Percentiles rank a stretch among this genome's conserved stretches.
These are phyloP conservation scores for Exophiala sideris DNA, from an alignment of 2,329 filamentous ascomycete genomes.

Conservation along the genomic window DNA sequence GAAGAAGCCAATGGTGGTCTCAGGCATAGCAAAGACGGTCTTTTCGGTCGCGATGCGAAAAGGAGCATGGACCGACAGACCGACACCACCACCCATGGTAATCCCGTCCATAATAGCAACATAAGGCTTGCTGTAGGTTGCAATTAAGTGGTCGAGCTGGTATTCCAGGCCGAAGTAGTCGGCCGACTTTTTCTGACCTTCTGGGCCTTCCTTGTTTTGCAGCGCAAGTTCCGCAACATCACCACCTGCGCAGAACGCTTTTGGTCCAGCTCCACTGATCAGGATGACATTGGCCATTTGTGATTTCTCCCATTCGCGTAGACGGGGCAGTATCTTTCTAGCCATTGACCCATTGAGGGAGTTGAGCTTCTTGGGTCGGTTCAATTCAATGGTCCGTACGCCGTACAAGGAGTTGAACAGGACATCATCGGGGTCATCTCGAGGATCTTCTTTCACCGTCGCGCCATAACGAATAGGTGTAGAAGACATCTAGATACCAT, in stretches of 20 bases:
- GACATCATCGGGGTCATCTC: constrained; percentile 83
- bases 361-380: constrained; percentile 88
- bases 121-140: constrained; percentile 89
- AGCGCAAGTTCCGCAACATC: constrained; percentile 78
- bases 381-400: constrained; percentile 87
- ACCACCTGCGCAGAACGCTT: constrained; percentile 88
- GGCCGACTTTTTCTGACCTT: constrained; percentile 70
- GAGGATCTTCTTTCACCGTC: constrained; percentile 54
- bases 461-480: constrained; percentile 12
- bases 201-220: constrained; percentile 63
- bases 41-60: constrained; percentile 95
- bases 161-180: constrained; percentile 96
- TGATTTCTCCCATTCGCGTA: constrained; percentile 93
- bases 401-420: constrained; percentile 87
- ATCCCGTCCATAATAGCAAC: constrained; percentile 96
- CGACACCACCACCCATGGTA: constrained; percentile 97
- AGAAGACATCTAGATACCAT: constrained; percentile 43
- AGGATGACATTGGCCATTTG: constrained; percentile 89
- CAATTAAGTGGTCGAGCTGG: constrained; percentile 90
- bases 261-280: constrained; percentile 82
- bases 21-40: constrained; percentile 96
- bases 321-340: constrained; percentile 82
- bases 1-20: constrained; percentile 98
- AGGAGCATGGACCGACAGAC: constrained; percentile 88
- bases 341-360: constrained; percentile 92